phyloP scores from a whole-genome alignment of 2,329 filamentous ascomycete species.

The Botrytis fragariae region DNA sequence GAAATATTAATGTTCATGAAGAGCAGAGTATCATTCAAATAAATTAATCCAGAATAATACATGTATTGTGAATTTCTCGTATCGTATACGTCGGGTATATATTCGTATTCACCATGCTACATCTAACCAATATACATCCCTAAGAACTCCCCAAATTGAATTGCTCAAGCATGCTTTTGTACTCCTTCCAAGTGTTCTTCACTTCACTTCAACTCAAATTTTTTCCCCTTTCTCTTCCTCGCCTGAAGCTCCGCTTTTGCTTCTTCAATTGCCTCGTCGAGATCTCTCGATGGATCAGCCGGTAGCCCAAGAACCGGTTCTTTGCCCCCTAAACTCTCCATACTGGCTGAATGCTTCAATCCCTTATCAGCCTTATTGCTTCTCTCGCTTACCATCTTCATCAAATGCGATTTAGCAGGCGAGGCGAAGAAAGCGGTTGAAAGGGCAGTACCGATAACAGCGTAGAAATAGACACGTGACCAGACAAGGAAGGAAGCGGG shows the following conservation, averaged over 20 bases:
- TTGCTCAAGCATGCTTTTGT: constrained; percentile 95
- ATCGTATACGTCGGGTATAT: background rate
- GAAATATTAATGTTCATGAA: constrained; percentile 5
- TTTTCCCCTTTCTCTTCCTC: constrained; percentile 30
- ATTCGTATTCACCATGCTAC: background rate
- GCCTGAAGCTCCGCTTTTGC: constrained; percentile 49
- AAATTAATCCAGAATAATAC: too few relatives aligned
- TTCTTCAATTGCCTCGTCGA: constrained; percentile 58
- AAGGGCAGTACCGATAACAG: constrained; percentile 61
- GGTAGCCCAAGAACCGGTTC: constrained; percentile 75
- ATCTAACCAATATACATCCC: background rate
- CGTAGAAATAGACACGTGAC: constrained; percentile 87
- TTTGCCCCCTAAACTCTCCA: constrained; percentile 54
- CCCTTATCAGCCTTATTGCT: constrained; percentile 42
- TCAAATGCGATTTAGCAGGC: constrained; percentile 64
- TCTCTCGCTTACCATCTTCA: constrained; percentile 58
- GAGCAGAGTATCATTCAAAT: background rate
- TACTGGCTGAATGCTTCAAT: constrained; percentile 51
- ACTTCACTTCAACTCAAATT: constrained; percentile 38
- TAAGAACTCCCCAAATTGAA: constrained; percentile 63
- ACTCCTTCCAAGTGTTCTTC: constrained; percentile 61
- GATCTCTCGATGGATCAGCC: constrained; percentile 69
- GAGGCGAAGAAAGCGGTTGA: constrained; percentile 76
- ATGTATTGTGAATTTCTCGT: background rate
- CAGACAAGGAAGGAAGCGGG: constrained; percentile 70